A percentile compares a stretch with the other conserved stretches of the same genome.
Conservation (phyloP, 2,329 filamentous ascomycete genomes). For the Cryphonectria naterciae region DNA sequence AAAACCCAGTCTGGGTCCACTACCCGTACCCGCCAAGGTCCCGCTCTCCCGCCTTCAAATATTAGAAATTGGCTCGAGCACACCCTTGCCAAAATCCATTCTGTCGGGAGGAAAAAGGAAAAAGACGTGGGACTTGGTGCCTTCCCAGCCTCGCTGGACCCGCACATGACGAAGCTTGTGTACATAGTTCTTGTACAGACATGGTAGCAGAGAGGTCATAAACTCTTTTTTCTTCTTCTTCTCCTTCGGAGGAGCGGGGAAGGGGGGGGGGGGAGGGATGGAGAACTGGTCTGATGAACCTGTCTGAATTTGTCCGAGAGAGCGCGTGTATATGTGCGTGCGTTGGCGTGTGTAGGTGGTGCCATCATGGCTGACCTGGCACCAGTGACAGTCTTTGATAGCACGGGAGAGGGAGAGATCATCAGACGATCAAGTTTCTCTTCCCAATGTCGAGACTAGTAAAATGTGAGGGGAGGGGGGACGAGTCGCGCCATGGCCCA, state of each 20-base stretch:
- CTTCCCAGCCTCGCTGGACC: slow-evolving; percentile 22
- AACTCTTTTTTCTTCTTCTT: not conserved
- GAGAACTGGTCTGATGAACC: no score
- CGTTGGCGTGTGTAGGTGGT: not conserved
- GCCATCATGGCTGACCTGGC: not conserved
- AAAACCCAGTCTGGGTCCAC: not conserved
- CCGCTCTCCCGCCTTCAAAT: slow-evolving; percentile 13
- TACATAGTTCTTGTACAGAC: no score
- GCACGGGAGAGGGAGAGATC: not conserved
- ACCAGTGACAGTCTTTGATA: not conserved
- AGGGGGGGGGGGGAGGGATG: not conserved
- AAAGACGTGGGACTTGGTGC: slow-evolving; percentile 7
- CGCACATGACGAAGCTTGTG: slow-evolving; percentile 6
- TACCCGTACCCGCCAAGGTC: slow-evolving; percentile 3
- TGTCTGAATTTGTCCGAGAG: no score
- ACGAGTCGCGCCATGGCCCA: not conserved
- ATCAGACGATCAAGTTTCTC: not conserved
- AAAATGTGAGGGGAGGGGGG: not conserved
- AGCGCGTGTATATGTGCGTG: no score
- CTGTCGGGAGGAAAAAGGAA: slow-evolving; percentile 6
- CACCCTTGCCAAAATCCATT: slow-evolving; percentile 23
- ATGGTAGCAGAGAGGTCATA: not conserved
- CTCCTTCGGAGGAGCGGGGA: no score
- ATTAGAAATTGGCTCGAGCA: slow-evolving; percentile 25
- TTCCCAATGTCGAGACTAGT: not conserved